These are phyloP conservation scores for Kurtzmaniella fragi DNA, from an alignment of 805 yeast species.

Conservation along the genomic window DNA sequence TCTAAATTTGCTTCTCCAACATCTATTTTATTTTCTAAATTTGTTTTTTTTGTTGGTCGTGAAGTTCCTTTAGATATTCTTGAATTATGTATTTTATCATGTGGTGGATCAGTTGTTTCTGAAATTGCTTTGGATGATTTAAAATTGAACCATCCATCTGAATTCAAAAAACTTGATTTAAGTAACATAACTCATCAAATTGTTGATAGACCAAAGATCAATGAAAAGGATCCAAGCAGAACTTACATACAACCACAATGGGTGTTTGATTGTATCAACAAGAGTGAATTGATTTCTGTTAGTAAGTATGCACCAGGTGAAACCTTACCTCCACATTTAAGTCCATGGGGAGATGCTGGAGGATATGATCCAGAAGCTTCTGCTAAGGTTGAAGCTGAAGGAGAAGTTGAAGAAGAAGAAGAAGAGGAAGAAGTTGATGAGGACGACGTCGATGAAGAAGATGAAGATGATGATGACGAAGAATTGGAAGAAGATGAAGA, in stretches of 20 bases:
- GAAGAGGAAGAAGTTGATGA: conserved; percentile 48
- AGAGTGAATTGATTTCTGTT: conserved; percentile 68
- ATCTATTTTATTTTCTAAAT: conserved; percentile 64
- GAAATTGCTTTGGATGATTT: conserved; percentile 85
- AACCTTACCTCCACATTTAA: conserved; percentile 89
- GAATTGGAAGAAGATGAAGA: conserved; percentile 53
- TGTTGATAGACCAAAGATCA: conserved; percentile 82
- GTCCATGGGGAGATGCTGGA: conserved; percentile 98
- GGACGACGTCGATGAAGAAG: conserved; percentile 26
- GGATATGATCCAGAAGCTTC: conserved; percentile 78
- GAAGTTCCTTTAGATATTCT: conserved; percentile 91
- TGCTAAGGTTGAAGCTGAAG: conserved; percentile 35
- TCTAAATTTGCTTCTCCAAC: conserved; percentile 46
- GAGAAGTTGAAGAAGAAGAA: conserved; percentile 39
- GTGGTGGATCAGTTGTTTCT: conserved; percentile 81
- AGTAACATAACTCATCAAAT: conserved; percentile 85
- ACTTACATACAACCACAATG: conserved; percentile 97
- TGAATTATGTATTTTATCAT: conserved; percentile 80
- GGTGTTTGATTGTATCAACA: conserved; percentile 89
- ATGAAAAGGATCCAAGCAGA: conserved; percentile 79
- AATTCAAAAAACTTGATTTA: conserved; percentile 50
- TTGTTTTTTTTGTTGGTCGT: conserved; percentile 85
- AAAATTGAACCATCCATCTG: conserved; percentile 41
- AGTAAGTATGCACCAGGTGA: conserved; percentile 91
- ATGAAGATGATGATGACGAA: conserved; percentile 27